Evolutionary conservation across 257 asterid species (phyloP).

Genomic region (Fraxinus cuspidata): DNA sequence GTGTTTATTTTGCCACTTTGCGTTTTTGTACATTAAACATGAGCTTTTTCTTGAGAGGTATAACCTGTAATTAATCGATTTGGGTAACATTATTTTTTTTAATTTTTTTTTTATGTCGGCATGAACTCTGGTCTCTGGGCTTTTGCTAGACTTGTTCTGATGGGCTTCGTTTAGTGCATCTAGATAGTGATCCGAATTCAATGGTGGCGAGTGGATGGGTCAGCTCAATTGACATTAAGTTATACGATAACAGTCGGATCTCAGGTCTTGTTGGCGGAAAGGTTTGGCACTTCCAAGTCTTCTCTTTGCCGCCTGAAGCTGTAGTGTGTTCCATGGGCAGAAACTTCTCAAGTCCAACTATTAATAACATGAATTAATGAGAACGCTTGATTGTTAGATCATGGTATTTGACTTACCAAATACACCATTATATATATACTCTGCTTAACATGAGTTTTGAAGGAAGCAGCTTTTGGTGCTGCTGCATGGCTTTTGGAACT

Average conservation of each 20-base stretch:
- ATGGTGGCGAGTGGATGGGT: neutral
- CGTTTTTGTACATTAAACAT: neutral
- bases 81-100: neutral
- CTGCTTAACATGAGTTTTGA: neutral
- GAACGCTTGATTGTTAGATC: neutral
- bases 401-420: neutral
- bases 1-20: neutral
- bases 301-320: neutral
- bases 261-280: neutral
- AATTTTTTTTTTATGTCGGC: neutral
- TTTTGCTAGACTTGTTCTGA: neutral
- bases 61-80: neutral
- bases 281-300: neutral
- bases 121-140: neutral
- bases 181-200: neutral
- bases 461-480: neutral
- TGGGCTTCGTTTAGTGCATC: neutral
- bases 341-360: neutral
- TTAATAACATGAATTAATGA: neutral
- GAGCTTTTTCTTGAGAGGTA: neutral
- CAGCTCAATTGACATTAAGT: neutral
- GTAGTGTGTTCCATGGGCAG: neutral
- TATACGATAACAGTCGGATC: neutral
- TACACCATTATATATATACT: neutral
- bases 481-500: neutral